phyloP scores from a whole-genome alignment of 345 rosid genomes.

The Adansonia digitata region DNA sequence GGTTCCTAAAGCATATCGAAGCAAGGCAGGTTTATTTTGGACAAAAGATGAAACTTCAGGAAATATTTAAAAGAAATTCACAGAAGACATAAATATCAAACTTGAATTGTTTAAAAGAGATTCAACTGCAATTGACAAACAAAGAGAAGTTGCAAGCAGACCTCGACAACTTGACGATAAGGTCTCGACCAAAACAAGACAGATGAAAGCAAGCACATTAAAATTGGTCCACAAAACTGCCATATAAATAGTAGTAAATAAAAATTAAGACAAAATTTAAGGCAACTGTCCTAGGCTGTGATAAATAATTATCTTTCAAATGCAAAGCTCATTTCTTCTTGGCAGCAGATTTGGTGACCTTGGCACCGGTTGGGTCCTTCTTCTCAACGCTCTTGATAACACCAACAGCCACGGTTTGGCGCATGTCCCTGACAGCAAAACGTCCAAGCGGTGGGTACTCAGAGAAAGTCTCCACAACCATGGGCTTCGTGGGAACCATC shows the following conservation, averaged over 20 bases:
- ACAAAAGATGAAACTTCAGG: no score
- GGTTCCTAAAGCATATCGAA: no score
- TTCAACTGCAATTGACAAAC: background rate
- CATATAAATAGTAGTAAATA: background rate
- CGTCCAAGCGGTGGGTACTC: conserved; percentile 26
- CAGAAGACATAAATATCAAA: background rate
- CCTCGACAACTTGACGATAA: background rate
- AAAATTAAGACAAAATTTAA: background rate
- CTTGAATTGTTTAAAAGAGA: background rate
- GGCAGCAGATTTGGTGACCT: conserved; percentile 28
- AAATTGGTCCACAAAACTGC: conserved; percentile 1
- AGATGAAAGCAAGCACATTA: background rate
- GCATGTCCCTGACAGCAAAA: conserved; percentile 30
- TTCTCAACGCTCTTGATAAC: conserved; percentile 30
- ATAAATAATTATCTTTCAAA: background rate
- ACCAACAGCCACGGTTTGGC: conserved; percentile 31
- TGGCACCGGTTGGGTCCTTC: conserved; percentile 27
- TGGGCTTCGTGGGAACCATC: conserved; percentile 29
- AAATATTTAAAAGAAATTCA: no score
- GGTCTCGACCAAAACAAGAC: background rate
- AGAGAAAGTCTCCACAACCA: conserved; percentile 30
- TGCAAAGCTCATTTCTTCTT: conserved; percentile 22
- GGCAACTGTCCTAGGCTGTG: background rate
- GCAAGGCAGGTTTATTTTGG: no score
- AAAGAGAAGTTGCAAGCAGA: background rate